phyloP scores from a whole-genome alignment of 331 rosid genomes.

The Rhamnella rubrinervis region DNA sequence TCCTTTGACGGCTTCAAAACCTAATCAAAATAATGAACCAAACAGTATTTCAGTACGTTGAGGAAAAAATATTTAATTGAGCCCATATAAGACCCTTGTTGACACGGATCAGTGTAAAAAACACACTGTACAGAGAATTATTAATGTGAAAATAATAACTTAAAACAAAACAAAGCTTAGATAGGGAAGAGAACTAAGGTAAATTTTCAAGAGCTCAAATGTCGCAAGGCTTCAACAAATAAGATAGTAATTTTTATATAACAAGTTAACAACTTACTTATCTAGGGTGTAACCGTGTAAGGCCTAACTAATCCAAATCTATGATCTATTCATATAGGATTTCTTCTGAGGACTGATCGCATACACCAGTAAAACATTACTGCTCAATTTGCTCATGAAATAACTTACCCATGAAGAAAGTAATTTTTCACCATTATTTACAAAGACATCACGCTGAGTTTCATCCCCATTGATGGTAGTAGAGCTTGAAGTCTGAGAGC shows the following conservation, averaged over 20 bases:
- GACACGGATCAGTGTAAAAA: too few species aligned
- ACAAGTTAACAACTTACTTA: too few species aligned
- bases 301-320: background rate
- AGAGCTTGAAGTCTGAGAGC: slow-evolving; percentile 30
- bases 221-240: too few species aligned
- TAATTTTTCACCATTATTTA: slow-evolving; percentile 24
- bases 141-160: too few species aligned
- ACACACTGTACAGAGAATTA: too few species aligned
- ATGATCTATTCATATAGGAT: background rate
- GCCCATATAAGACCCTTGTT: too few species aligned
- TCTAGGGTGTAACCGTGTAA: too few species aligned
- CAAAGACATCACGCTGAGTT: slow-evolving; percentile 12
- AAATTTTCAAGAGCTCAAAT: too few species aligned
- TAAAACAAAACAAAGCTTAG: too few species aligned
- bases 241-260: too few species aligned
- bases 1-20: slow-evolving; percentile 62
- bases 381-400: background rate
- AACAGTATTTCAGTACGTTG: background rate
- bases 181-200: too few species aligned
- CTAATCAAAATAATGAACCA: slow-evolving; percentile 25
- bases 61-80: too few species aligned
- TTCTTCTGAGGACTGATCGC: background rate
- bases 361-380: background rate
- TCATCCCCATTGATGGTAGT: slow-evolving; percentile 17
- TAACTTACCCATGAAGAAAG: slow-evolving; percentile 51